phyloP scores from a whole-genome alignment of 148 eudicot genomes.

The Amaranthus palmeri region DNA sequence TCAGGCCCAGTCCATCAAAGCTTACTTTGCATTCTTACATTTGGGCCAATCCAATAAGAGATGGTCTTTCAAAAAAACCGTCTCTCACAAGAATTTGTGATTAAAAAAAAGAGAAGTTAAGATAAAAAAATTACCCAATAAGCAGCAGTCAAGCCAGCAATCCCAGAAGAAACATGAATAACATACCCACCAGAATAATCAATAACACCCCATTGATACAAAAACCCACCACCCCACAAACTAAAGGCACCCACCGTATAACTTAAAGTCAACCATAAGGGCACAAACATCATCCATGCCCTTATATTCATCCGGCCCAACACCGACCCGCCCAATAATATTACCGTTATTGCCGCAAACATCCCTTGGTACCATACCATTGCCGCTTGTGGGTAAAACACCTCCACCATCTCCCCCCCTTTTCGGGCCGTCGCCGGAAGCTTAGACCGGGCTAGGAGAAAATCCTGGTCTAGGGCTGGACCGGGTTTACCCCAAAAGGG shows the following conservation, averaged over 20 bases:
- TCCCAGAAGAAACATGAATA: conserved; percentile 65
- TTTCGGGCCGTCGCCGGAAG: conserved; percentile 36
- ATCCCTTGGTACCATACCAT: conserved; percentile 65
- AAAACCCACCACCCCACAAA: conserved; percentile 71
- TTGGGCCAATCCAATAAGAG: no score
- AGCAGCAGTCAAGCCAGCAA: conserved; percentile 68
- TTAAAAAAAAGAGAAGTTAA: neutral
- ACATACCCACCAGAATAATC: conserved; percentile 75
- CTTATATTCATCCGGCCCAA: conserved; percentile 65
- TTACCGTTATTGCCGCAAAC: conserved; percentile 52
- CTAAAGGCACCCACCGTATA: conserved; percentile 70
- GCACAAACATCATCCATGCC: conserved; percentile 80
- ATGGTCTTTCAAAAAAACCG: no score
- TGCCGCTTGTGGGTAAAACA: conserved; percentile 50
- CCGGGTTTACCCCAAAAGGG: conserved; percentile 68
- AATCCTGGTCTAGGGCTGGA: conserved; percentile 39
- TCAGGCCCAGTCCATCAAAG: no score
- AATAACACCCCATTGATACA: conserved; percentile 69
- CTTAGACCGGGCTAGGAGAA: conserved; percentile 33
- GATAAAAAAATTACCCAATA: conserved; percentile 44
- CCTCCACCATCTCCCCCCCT: conserved; percentile 26
- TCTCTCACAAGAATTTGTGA: no score
- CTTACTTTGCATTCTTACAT: no score
- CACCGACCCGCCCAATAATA: conserved; percentile 57
- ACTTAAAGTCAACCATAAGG: conserved; percentile 59